A percentile compares a stretch with the other conserved stretches of the same genome.
These are phyloP conservation scores for Geranium brycei DNA, from an alignment of 345 rosid species.

Conservation along the genomic window DNA sequence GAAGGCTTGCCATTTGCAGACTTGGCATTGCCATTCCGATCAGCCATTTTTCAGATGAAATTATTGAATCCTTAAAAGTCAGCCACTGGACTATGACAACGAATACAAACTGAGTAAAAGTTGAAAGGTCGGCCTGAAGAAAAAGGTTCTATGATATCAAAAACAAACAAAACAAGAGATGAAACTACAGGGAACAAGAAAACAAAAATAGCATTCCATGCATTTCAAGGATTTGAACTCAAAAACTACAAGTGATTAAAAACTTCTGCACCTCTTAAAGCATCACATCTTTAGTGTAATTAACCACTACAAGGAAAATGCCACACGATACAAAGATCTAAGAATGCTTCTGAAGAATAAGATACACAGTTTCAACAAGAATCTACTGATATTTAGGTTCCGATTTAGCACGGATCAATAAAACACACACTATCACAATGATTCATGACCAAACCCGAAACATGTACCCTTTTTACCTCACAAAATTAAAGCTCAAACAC, in stretches of 20 bases:
- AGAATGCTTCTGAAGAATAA: not conserved
- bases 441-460: too few species aligned
- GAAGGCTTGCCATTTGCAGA: constrained; percentile 31
- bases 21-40: constrained; percentile 41
- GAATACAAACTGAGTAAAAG: not conserved
- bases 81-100: too few species aligned
- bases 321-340: not conserved
- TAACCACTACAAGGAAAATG: not conserved
- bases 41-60: constrained; percentile 33
- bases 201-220: not conserved
- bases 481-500: not conserved
- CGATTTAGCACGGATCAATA: too few species aligned
- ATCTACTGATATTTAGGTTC: not conserved
- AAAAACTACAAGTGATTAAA: not conserved
- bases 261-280: not conserved
- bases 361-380: not conserved
- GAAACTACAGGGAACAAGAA: not conserved
- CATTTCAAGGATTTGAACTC: not conserved
- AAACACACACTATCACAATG: not conserved
- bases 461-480: not conserved
- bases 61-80: too few species aligned
- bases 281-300: not conserved
- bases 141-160: too few species aligned
- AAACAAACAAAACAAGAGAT: not conserved
- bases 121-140: not conserved